Base-by-base conservation (phyloP, 139 green algal genomes). In the Micromonas commoda region DNA sequence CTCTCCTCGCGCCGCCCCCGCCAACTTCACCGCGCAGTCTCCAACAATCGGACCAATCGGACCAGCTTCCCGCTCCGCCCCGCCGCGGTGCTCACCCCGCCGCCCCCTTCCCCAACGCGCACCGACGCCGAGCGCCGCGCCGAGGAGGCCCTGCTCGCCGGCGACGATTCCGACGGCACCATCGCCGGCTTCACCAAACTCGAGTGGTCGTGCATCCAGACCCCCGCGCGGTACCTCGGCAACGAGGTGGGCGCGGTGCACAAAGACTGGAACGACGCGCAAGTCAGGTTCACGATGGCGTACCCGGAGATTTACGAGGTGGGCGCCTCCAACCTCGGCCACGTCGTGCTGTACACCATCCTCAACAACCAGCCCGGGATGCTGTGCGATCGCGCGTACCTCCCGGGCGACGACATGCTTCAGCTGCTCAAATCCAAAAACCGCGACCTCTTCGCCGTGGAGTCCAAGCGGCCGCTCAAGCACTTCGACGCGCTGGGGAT, bases 221-320 rank as follows among this genome's bases (percentile, higher is more conserved):
- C 72, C 28, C 88, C 88, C 0, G 80, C 86, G 20, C 77, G 89
- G 24, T 94, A 94, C 81, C 80, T 93, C 35, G 89, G 89, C 24
- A 93, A 93, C 60, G 89, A 93, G 83, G 87, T 91, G 73, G 89
- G 89, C n/a, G 78, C 90, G 1, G 73, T 94, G 33, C 88, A 91
- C 80, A 94, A 93, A 85, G 71, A 83, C 24, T 93, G 87, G 86
- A 78, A 78, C 16, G 24, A 54, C 0, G 86, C 88, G 2, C 20
- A 60, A 0, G 81, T 93, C 37, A 81, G 89, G 13, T 93, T 94
- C 80, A 81, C 81, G 21, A 80, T 93, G 21, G 92, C 89, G 6
- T 93, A 93, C 77, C 89, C 89, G 0, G 82, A 87, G 39, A 35
- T 77, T 4, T 77, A 66, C 29, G 88, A 92, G 75, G 87, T 92